Evolutionary conservation across 768 basidiomycete species (phyloP).

Genomic region (Rhodocollybia butyracea): DNA sequence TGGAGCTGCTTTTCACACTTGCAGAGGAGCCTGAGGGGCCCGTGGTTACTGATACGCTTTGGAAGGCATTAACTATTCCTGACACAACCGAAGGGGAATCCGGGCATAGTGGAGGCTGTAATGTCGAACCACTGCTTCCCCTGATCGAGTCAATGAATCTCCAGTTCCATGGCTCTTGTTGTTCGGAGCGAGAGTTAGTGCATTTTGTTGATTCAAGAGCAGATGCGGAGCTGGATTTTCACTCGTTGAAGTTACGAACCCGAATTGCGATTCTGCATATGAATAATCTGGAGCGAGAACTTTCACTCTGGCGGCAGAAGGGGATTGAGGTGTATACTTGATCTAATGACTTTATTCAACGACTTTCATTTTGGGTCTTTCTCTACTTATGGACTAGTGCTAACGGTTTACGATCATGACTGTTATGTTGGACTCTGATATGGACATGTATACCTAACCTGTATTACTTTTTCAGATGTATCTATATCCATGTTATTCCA

Average conservation of each 20-base stretch:
- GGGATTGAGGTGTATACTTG: neutral
- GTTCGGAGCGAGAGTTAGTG: constrained; percentile 21
- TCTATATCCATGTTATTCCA: too few species aligned
- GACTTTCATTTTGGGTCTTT: neutral
- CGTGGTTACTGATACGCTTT: constrained; percentile 29
- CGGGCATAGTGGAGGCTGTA: too few species aligned
- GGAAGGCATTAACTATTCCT: constrained; percentile 18
- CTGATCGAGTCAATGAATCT: constrained; percentile 23
- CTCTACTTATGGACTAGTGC: neutral
- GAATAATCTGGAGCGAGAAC: neutral
- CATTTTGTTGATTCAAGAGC: constrained; percentile 31
- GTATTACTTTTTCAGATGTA: too few species aligned
- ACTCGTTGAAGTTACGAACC: constrained; percentile 26
- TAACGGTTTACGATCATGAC: neutral
- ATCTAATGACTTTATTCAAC: too few species aligned
- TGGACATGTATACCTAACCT: too few species aligned
- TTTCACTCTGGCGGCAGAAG: neutral
- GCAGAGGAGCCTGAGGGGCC: constrained; percentile 30
- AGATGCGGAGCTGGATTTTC: constrained; percentile 11
- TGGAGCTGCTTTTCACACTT: constrained; percentile 34
- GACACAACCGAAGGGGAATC: neutral
- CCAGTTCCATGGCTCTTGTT: constrained; percentile 32
- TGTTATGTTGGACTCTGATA: too few species aligned
- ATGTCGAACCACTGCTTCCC: constrained; percentile 22
- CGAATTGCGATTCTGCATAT: constrained; percentile 10